A percentile compares a stretch with the other conserved stretches of the same genome.
Conservation (phyloP, 2,329 filamentous ascomycete species). For the Dothideomycetes sp. region DNA sequence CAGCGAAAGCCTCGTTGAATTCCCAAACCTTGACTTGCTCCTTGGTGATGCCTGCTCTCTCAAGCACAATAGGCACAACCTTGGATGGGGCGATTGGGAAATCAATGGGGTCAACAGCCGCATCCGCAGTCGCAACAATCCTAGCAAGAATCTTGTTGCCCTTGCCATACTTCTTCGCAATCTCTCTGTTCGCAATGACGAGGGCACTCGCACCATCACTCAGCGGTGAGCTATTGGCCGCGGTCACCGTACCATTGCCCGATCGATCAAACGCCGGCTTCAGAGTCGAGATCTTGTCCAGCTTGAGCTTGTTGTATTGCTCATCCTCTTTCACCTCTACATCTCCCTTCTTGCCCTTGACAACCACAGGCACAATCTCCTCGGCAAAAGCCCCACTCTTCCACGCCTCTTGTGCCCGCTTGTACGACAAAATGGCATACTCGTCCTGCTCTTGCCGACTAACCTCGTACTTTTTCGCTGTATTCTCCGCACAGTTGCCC, state of each 20-base stretch:
- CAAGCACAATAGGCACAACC: constrained; percentile 79
- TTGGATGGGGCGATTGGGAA: constrained; percentile 90
- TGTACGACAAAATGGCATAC: constrained; percentile 82
- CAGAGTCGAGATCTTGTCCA: constrained; percentile 73
- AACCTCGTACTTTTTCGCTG: constrained; percentile 75
- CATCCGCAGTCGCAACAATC: constrained; percentile 79
- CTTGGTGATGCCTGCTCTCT: constrained; percentile 80
- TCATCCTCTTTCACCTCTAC: constrained; percentile 73
- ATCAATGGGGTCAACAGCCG: constrained; percentile 80
- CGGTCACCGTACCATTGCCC: constrained; percentile 81
- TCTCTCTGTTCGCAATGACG: constrained; percentile 68
- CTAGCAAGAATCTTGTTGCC: constrained; percentile 75
- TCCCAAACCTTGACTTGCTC: constrained; percentile 93
- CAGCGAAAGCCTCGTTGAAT: constrained; percentile 97
- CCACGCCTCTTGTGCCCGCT: constrained; percentile 85
- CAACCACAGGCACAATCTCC: constrained; percentile 79
- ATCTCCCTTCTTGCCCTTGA: constrained; percentile 76
- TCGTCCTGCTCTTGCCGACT: constrained; percentile 79
- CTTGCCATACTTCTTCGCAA: constrained; percentile 69
- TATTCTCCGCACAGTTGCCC: constrained; percentile 93
- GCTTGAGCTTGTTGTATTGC: constrained; percentile 75
- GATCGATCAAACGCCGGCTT: constrained; percentile 87
- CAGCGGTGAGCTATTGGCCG: constrained; percentile 85
- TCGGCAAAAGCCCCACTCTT: constrained; percentile 71
- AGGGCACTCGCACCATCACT: constrained; percentile 91